phyloP scores from a whole-genome alignment of 2,329 filamentous ascomycete species.

The Beauveria brongniartii region DNA sequence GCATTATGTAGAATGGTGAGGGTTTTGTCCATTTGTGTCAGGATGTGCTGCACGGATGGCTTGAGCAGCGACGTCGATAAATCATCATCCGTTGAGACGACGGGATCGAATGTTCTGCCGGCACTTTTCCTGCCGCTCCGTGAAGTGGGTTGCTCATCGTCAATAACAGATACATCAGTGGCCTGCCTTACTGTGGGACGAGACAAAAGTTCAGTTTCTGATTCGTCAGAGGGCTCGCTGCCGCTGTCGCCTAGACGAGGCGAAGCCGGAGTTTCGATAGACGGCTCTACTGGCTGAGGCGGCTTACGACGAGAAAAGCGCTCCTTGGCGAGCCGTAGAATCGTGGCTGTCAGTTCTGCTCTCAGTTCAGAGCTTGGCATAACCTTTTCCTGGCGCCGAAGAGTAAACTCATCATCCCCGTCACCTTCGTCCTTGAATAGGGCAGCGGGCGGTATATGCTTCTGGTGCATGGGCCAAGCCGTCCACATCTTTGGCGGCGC shows the following conservation, averaged over 20 bases:
- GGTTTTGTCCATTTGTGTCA: constrained; percentile 61
- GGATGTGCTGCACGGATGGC: constrained; percentile 61
- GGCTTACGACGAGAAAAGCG: constrained; percentile 37
- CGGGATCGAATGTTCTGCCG: constrained; percentile 34
- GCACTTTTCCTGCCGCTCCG: not conserved
- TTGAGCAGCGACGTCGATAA: constrained; percentile 54
- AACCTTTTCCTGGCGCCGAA: constrained; percentile 33
- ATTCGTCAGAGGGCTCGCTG: not conserved
- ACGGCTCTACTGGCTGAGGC: constrained; percentile 7
- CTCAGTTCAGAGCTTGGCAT: constrained; percentile 56
- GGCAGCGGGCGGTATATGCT: constrained; percentile 50
- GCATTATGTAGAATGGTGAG: constrained; percentile 63
- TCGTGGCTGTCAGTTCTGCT: constrained; percentile 59
- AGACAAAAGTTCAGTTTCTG: not conserved
- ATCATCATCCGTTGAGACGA: constrained; percentile 63
- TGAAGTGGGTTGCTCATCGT: not conserved
- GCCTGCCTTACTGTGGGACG: not conserved
- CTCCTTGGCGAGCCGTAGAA: constrained; percentile 60
- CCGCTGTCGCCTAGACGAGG: constrained; percentile 4
- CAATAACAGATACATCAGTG: not conserved
- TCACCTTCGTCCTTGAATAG: constrained; percentile 40
- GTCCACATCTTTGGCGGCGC: constrained; percentile 60
- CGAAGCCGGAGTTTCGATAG: constrained; percentile 16
- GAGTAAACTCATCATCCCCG: constrained; percentile 42
- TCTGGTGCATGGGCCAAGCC: constrained; percentile 69